A percentile compares a stretch with the other conserved stretches of the same genome.
Conservation (phyloP, 768 basidiomycete genomes). For the Botryobasidium botryosum region DNA sequence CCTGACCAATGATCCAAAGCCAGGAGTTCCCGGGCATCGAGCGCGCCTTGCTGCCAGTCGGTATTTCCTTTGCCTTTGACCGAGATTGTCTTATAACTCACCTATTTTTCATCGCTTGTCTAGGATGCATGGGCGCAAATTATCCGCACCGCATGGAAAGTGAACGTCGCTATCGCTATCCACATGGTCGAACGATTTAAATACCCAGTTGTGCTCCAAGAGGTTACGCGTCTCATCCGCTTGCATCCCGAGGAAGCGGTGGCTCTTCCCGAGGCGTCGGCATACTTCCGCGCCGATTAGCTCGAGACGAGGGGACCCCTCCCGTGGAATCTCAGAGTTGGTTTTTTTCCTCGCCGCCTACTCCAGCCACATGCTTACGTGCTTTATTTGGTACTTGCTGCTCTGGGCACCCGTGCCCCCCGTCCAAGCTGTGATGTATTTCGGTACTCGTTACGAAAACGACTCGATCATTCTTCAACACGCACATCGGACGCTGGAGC, state of each 20-base stretch:
- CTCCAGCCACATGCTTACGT: conserved; percentile 32
- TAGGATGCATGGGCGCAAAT: conserved; percentile 51
- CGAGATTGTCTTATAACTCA: neutral
- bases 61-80: conserved; percentile 13
- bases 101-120: conserved; percentile 20
- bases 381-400: conserved; percentile 70
- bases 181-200: conserved; percentile 80
- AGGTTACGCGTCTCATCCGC: conserved; percentile 60
- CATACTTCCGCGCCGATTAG: conserved; percentile 58
- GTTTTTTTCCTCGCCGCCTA: neutral
- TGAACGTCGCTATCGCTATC: conserved; percentile 69
- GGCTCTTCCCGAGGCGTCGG: conserved; percentile 64
- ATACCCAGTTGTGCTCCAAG: conserved; percentile 39
- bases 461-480: conserved; percentile 87
- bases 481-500: conserved; percentile 84
- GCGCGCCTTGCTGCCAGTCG: conserved; percentile 48
- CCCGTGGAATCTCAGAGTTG: conserved; percentile 67
- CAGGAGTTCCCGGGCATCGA: conserved; percentile 26
- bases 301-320: conserved; percentile 47
- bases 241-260: conserved; percentile 52
- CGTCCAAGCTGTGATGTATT: conserved; percentile 65
- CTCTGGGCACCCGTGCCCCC: conserved; percentile 84
- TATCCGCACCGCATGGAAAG: conserved; percentile 60
- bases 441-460: conserved; percentile 67
- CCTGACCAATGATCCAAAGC: conserved; percentile 47